Conservation (phyloP, 306 rosid genomes). For the Hylodesmum podocarpum region DNA sequence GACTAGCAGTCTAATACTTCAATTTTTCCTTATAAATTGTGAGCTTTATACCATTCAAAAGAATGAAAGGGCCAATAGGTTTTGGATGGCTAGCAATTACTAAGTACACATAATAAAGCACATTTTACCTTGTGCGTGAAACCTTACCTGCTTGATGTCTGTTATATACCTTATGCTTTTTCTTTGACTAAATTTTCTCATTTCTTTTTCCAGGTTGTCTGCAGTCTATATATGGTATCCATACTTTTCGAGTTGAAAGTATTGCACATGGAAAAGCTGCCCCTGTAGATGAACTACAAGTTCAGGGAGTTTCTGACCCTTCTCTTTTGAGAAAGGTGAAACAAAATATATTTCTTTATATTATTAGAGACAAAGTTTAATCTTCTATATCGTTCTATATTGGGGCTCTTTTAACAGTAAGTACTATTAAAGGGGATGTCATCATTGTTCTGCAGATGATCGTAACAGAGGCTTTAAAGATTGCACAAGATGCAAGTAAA, state of each 20-base stretch:
- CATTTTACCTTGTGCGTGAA: constrained; percentile 18
- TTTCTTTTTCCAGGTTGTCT: constrained; percentile 65
- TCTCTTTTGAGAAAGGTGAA: constrained; percentile 72
- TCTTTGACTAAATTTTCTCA: not conserved
- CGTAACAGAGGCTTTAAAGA: constrained; percentile 70
- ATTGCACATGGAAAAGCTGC: constrained; percentile 82
- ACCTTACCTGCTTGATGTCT: constrained; percentile 6
- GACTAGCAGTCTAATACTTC: not conserved
- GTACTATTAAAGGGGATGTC: not conserved
- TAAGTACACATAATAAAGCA: not conserved
- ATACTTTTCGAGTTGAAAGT: constrained; percentile 86
- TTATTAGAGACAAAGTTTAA: constrained; percentile 4
- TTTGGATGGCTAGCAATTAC: constrained; percentile 1
- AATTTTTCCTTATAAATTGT: not conserved
- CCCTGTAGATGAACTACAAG: constrained; percentile 78
- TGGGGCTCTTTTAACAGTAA: constrained; percentile 3
- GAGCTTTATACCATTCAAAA: constrained; percentile 5
- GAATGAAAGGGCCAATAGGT: not conserved
- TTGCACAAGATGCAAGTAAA: constrained; percentile 46
- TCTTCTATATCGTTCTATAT: not conserved
- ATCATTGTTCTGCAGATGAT: constrained; percentile 58
- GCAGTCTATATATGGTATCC: constrained; percentile 79
- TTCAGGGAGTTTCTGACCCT: constrained; percentile 87
- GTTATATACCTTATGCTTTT: not conserved
- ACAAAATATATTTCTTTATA: constrained; percentile 19